phyloP scores from a whole-genome alignment of 2,329 filamentous ascomycete species.

The Emericellopsis atlantica region DNA sequence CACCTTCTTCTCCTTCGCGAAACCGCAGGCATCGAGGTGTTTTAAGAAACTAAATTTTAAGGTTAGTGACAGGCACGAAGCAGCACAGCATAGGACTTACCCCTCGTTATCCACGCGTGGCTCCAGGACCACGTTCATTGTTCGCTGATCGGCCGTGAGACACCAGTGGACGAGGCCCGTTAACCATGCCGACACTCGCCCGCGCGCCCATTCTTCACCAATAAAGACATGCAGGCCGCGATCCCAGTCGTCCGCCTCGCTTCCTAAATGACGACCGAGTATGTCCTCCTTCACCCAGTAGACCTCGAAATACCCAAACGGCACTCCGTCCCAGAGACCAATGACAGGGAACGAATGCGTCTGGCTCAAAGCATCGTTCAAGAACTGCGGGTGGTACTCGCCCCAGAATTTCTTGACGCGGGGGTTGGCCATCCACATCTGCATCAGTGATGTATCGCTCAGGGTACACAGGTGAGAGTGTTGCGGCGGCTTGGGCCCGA shows the following conservation, averaged over 20 bases:
- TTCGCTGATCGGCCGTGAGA: slow-evolving; percentile 65
- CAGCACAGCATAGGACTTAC: slow-evolving; percentile 33
- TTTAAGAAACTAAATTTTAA: slow-evolving; percentile 20
- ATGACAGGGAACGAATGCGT: slow-evolving; percentile 81
- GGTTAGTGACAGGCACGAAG: background rate
- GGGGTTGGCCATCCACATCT: slow-evolving; percentile 80
- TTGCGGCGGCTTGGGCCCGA: slow-evolving; percentile 24
- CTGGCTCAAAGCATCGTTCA: slow-evolving; percentile 50
- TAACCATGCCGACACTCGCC: slow-evolving; percentile 71
- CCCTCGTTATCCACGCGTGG: slow-evolving; percentile 83
- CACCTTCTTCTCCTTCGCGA: slow-evolving; percentile 77
- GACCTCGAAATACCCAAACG: slow-evolving; percentile 94
- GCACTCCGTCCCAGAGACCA: slow-evolving; percentile 85
- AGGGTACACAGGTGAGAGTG: slow-evolving; percentile 27
- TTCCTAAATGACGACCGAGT: slow-evolving; percentile 56
- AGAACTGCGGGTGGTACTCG: slow-evolving; percentile 49
- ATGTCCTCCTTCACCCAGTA: slow-evolving; percentile 96
- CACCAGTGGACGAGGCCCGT: slow-evolving; percentile 80
- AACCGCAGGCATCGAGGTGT: slow-evolving; percentile 66
- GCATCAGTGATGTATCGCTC: slow-evolving; percentile 49
- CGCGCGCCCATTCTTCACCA: slow-evolving; percentile 84
- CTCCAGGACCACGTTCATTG: slow-evolving; percentile 73
- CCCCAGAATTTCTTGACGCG: slow-evolving; percentile 84
- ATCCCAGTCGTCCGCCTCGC: slow-evolving; percentile 65
- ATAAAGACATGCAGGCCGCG: slow-evolving; percentile 80